phyloP scores from a whole-genome alignment of 1,284 basidiomycete genomes.

The Bondarzewia mesenterica region DNA sequence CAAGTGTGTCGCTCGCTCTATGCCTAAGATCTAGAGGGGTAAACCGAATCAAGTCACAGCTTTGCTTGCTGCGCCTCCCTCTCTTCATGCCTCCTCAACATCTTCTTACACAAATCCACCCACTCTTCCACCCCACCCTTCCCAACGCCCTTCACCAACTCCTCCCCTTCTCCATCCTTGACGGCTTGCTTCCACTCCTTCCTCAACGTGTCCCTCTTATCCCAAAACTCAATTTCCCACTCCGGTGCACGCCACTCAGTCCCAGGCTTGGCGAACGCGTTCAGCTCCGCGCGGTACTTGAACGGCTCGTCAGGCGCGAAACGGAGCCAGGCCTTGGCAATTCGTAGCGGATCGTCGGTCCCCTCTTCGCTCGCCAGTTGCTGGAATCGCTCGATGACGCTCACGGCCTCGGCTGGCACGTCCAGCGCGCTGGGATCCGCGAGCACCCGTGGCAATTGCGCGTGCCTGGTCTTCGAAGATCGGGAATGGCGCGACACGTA shows the following conservation, averaged over 20 bases:
- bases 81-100: slow-evolving; percentile 32
- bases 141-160: slow-evolving; percentile 60
- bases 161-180: slow-evolving; percentile 41
- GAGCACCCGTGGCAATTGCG: slow-evolving; percentile 46
- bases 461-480: slow-evolving; percentile 61
- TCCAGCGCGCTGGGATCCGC: slow-evolving; percentile 42
- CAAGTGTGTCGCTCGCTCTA: not conserved
- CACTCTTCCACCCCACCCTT: slow-evolving; percentile 47
- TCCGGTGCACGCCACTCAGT: slow-evolving; percentile 29
- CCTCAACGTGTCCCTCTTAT: slow-evolving; percentile 40
- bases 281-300: slow-evolving; percentile 54
- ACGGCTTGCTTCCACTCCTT: slow-evolving; percentile 53
- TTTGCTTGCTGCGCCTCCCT: not conserved
- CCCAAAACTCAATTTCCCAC: slow-evolving; percentile 56
- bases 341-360: slow-evolving; percentile 21
- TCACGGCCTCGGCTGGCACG: slow-evolving; percentile 34
- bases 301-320: slow-evolving; percentile 50
- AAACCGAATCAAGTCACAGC: not conserved
- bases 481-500: slow-evolving; percentile 53
- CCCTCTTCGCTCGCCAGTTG: slow-evolving; percentile 20
- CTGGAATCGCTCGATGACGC: slow-evolving; percentile 40
- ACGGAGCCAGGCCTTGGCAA: slow-evolving; percentile 49
- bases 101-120: slow-evolving; percentile 45
- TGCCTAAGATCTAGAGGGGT: not conserved
- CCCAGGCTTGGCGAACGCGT: slow-evolving; percentile 34